Percentiles rank a stretch among this genome's conserved stretches.
Evolutionary conservation across 2,329 filamentous ascomycete genomes (phyloP).

Genomic region (Fusarium siculi): DNA sequence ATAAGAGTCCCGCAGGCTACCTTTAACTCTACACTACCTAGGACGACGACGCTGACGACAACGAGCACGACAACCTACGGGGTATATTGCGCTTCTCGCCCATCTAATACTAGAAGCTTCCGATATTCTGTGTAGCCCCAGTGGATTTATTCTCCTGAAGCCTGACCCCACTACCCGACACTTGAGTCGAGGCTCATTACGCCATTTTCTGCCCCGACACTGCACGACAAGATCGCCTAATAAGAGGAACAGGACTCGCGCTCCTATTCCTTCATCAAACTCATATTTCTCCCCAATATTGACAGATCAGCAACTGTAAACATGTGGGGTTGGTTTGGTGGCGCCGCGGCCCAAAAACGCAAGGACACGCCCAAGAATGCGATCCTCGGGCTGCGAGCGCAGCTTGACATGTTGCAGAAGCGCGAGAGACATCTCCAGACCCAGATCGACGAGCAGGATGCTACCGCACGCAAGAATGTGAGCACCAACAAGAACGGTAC

Average conservation of each 20-base stretch:
- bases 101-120: background rate
- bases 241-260: conserved; percentile 25
- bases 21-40: conserved; percentile 28
- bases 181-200: conserved; percentile 36
- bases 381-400: conserved; percentile 85
- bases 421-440: conserved; percentile 89
- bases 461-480: conserved; percentile 88
- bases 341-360: conserved; percentile 81
- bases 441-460: conserved; percentile 93
- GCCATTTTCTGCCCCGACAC: conserved; percentile 38
- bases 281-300: background rate
- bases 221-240: conserved; percentile 7
- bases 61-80: conserved; percentile 11
- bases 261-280: conserved; percentile 13
- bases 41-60: conserved; percentile 35
- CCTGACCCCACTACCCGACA: conserved; percentile 43
- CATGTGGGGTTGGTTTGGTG: conserved; percentile 93
- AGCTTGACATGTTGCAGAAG: conserved; percentile 98
- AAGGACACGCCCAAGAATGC: conserved; percentile 98
- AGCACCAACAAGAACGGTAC: conserved; percentile 88
- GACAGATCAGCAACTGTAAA: conserved; percentile 41
- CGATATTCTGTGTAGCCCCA: background rate
- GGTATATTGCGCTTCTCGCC: background rate
- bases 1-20: conserved; percentile 45
- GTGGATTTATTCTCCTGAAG: conserved; percentile 26